Conservation (phyloP, 495 filamentous ascomycete species). For the Neurospora sp. region DNA sequence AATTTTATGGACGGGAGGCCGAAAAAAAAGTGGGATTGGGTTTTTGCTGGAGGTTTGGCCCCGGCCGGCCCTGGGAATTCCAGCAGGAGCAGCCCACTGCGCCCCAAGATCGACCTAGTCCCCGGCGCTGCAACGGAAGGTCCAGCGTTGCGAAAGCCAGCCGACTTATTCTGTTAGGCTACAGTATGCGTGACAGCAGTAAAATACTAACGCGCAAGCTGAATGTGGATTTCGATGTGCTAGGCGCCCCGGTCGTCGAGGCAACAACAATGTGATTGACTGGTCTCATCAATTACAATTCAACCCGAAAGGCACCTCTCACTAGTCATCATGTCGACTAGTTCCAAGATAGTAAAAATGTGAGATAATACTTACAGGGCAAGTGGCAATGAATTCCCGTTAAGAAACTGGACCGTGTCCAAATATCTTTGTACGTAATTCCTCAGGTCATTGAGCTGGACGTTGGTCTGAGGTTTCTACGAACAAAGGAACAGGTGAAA, state of each 20-base stretch:
- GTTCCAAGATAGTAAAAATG: background rate
- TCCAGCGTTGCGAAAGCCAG: background rate
- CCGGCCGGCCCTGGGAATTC: background rate
- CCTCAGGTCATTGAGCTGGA: background rate
- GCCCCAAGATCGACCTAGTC: background rate
- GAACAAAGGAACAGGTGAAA: background rate
- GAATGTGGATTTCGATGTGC: background rate
- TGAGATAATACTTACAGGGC: background rate
- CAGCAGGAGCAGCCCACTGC: background rate
- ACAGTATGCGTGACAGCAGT: background rate
- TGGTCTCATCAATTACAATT: background rate
- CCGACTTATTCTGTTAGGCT: background rate
- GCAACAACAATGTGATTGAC: background rate
- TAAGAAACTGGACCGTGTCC: background rate
- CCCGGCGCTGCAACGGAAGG: background rate
- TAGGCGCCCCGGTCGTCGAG: background rate
- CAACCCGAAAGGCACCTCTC: background rate
- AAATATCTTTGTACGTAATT: background rate
- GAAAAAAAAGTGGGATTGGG: background rate
- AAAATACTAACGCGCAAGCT: background rate
- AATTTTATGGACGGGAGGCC: background rate
- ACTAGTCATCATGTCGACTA: background rate
- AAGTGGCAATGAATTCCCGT: background rate
- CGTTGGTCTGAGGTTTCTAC: background rate
- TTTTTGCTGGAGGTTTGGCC: background rate